These are phyloP conservation scores for Candida stauntonica DNA, from an alignment of 805 yeast species.

Conservation along the genomic window DNA sequence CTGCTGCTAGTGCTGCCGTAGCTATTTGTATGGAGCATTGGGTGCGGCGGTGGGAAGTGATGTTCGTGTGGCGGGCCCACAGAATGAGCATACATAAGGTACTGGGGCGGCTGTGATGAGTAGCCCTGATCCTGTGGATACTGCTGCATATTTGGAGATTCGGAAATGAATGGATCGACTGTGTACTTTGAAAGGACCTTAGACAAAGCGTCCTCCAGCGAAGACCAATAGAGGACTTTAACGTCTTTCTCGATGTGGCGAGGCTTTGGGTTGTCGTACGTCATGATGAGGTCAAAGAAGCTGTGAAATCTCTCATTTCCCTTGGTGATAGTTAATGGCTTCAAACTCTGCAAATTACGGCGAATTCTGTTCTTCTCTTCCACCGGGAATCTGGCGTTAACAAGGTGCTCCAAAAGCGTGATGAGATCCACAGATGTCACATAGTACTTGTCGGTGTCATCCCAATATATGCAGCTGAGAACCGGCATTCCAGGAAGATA, in stretches of 20 bases:
- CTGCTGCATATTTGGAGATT: too few relatives aligned
- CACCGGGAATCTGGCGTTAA: slow-evolving; percentile 50
- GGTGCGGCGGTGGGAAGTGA: background rate
- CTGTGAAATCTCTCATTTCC: slow-evolving; percentile 33
- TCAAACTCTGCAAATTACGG: slow-evolving; percentile 59
- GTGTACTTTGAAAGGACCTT: slow-evolving; percentile 57
- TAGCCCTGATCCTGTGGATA: background rate
- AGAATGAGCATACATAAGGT: too few relatives aligned
- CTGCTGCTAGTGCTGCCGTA: too few relatives aligned
- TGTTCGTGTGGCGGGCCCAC: background rate
- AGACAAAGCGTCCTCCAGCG: slow-evolving; percentile 46
- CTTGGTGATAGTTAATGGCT: slow-evolving; percentile 57
- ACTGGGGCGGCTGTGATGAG: background rate
- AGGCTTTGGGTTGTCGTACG: slow-evolving; percentile 59
- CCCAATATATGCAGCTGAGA: slow-evolving; percentile 58
- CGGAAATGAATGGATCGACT: slow-evolving; percentile 19
- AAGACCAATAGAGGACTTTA: slow-evolving; percentile 59
- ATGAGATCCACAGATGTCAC: slow-evolving; percentile 67
- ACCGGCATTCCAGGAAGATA: slow-evolving; percentile 39
- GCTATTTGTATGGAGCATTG: too few relatives aligned
- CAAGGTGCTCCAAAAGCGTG: slow-evolving; percentile 49
- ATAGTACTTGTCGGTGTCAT: slow-evolving; percentile 41
- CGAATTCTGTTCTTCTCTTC: slow-evolving; percentile 70
- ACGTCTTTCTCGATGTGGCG: slow-evolving; percentile 68
- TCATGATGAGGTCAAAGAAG: slow-evolving; percentile 50